These are phyloP conservation scores for Phytophthora pseudosyringae DNA, from an alignment of 352 stramenopile genomes.

Conservation along the genomic window DNA sequence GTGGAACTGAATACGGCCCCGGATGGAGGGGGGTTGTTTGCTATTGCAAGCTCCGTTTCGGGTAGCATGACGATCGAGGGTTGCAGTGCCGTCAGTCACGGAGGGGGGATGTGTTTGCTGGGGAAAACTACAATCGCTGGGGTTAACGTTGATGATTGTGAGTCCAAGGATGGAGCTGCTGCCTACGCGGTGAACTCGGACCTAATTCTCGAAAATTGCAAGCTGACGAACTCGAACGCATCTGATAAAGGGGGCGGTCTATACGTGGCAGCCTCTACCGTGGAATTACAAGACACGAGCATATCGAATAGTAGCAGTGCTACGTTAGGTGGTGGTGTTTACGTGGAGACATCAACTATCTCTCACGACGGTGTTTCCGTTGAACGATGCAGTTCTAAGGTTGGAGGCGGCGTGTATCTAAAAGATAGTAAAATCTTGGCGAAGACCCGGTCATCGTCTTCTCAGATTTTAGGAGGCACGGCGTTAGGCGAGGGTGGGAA, in stretches of 20 bases:
- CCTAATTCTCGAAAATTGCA: slow-evolving; percentile 13
- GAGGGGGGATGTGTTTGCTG: slow-evolving; percentile 33
- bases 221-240: slow-evolving; percentile 14
- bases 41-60: slow-evolving; percentile 17
- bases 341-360: slow-evolving; percentile 30
- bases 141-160: slow-evolving; percentile 9
- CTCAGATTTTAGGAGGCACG: slow-evolving; percentile 12
- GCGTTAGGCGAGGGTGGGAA: slow-evolving; percentile 22
- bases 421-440: slow-evolving; percentile 19
- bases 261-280: slow-evolving; percentile 16
- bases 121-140: slow-evolving; percentile 14
- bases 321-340: slow-evolving; percentile 40
- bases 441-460: slow-evolving; percentile 6
- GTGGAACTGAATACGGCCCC: slow-evolving; percentile 7
- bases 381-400: slow-evolving; percentile 21
- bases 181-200: slow-evolving; percentile 24
- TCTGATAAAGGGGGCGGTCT: slow-evolving; percentile 40
- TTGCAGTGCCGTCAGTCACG: slow-evolving; percentile 16
- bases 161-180: slow-evolving; percentile 40
- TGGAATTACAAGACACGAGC: slow-evolving; percentile 16
- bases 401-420: slow-evolving; percentile 51
- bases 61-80: slow-evolving; percentile 21
- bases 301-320: slow-evolving; percentile 12
- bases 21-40: slow-evolving; percentile 29
- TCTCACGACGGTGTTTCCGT: slow-evolving; percentile 38